These are phyloP conservation scores for Croton laevigatus DNA, from an alignment of 441 rosid genomes.

Conservation along the genomic window DNA sequence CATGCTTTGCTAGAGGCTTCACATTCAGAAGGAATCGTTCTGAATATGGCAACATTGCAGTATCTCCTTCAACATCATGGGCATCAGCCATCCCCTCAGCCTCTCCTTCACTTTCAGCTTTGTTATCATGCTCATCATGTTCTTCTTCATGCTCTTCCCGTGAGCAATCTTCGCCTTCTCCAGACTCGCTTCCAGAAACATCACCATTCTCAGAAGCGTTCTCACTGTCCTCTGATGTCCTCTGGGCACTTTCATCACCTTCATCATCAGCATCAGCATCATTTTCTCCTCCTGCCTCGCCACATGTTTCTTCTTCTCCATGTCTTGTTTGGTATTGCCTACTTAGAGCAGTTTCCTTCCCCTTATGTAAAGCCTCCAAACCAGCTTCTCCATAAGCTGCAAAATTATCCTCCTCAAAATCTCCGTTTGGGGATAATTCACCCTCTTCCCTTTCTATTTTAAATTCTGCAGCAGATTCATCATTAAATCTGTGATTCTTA, in stretches of 20 bases:
- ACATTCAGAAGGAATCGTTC: conserved; percentile 61
- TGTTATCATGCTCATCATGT: conserved; percentile 62
- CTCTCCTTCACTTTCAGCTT: conserved; percentile 96
- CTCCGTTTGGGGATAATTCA: conserved; percentile 92
- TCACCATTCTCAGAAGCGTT: conserved; percentile 92
- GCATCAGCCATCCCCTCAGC: conserved; percentile 87
- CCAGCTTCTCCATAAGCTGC: conserved; percentile 67
- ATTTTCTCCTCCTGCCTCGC: conserved; percentile 66
- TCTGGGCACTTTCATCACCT: conserved; percentile 81
- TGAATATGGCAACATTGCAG: conserved; percentile 54
- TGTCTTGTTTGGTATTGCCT: conserved; percentile 48
- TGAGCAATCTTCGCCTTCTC: conserved; percentile 75
- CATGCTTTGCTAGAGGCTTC: conserved; percentile 91
- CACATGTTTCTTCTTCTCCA: conserved; percentile 49
- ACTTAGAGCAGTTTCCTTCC: conserved; percentile 51
- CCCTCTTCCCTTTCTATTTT: conserved; percentile 98
- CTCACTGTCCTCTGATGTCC: conserved; percentile 85
- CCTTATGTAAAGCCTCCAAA: conserved; percentile 52
- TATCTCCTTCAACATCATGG: conserved; percentile 78
- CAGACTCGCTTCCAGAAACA: conserved; percentile 88
- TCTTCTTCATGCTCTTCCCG: conserved; percentile 79
- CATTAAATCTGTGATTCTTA: conserved; percentile 50
- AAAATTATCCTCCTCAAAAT: conserved; percentile 91
- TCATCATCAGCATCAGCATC: conserved; percentile 78
- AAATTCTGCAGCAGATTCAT: conserved; percentile 47